Conservation (phyloP, 441 rosid genomes). For the Bocquillonia castaneifolia region DNA sequence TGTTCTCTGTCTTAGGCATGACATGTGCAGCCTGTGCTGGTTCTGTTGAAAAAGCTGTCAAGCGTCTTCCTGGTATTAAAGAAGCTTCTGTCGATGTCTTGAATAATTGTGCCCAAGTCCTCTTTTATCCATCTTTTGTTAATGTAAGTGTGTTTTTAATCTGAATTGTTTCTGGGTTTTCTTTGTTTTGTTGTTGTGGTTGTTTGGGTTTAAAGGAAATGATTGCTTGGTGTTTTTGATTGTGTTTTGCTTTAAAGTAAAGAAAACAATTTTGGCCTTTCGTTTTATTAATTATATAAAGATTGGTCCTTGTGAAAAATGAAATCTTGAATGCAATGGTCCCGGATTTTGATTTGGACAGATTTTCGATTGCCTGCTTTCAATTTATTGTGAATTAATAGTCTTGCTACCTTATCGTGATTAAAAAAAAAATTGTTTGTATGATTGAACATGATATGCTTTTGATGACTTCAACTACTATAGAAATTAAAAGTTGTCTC, state of each 20-base stretch:
- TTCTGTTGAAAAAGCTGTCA: slow-evolving; percentile 73
- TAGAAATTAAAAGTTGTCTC: not conserved
- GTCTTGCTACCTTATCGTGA: not conserved
- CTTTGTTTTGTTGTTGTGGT: not conserved
- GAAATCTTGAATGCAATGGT: not conserved
- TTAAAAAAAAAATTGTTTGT: not conserved
- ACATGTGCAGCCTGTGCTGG: slow-evolving; percentile 80
- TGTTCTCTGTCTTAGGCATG: slow-evolving; percentile 60
- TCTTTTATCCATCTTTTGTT: slow-evolving; percentile 48
- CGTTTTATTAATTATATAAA: not conserved
- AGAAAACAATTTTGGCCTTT: not conserved
- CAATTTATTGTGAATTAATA: not conserved
- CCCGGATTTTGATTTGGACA: not conserved
- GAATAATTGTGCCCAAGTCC: slow-evolving; percentile 57
- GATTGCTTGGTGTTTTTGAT: not conserved
- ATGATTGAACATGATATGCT: not conserved
- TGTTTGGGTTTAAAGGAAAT: not conserved
- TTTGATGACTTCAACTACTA: too few relatives aligned
- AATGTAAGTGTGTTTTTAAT: slow-evolving; percentile 33
- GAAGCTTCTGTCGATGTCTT: slow-evolving; percentile 70
- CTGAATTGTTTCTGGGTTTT: not conserved
- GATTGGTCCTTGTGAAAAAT: not conserved
- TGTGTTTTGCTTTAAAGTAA: slow-evolving; percentile 10
- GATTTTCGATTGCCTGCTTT: not conserved
- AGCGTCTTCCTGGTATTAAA: slow-evolving; percentile 61